A percentile compares a stretch with the other conserved stretches of the same genome.
Conservation (phyloP, 108 stramenopile species). For the Bacterosira constricta region DNA sequence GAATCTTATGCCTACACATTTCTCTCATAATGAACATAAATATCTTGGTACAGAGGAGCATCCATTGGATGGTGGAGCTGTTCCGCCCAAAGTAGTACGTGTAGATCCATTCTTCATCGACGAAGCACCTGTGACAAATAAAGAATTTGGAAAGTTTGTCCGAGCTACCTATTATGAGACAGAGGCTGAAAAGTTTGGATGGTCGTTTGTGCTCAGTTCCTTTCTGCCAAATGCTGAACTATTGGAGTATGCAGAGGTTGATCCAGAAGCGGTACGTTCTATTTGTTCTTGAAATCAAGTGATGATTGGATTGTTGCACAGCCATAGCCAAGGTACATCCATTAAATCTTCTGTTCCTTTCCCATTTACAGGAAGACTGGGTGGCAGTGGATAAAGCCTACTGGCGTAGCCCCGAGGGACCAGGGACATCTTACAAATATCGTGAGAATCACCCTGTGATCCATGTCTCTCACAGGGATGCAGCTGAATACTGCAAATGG, state of each 20-base stretch:
- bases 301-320: background rate
- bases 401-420: conserved; percentile 93
- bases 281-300: conserved; percentile 54
- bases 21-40: too few species aligned
- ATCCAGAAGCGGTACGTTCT: conserved; percentile 68
- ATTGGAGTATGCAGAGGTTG: conserved; percentile 59
- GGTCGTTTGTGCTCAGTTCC: conserved; percentile 89
- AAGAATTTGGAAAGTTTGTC: conserved; percentile 92
- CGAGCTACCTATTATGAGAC: conserved; percentile 89
- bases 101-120: conserved; percentile 89
- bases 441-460: conserved; percentile 90
- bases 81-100: conserved; percentile 76
- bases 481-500: conserved; percentile 95
- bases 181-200: conserved; percentile 94
- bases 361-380: conserved; percentile 65
- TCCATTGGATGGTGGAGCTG: conserved; percentile 78
- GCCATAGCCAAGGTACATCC: background rate
- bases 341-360: background rate
- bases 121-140: conserved; percentile 78
- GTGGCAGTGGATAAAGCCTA: conserved; percentile 90
- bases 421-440: conserved; percentile 73
- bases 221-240: conserved; percentile 64
- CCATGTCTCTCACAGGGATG: conserved; percentile 93
- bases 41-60: conserved; percentile 75
- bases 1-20: too few species aligned